Evolutionary conservation across 805 yeast species (phyloP).

Genomic region (Metschnikowia amazonensis): DNA sequence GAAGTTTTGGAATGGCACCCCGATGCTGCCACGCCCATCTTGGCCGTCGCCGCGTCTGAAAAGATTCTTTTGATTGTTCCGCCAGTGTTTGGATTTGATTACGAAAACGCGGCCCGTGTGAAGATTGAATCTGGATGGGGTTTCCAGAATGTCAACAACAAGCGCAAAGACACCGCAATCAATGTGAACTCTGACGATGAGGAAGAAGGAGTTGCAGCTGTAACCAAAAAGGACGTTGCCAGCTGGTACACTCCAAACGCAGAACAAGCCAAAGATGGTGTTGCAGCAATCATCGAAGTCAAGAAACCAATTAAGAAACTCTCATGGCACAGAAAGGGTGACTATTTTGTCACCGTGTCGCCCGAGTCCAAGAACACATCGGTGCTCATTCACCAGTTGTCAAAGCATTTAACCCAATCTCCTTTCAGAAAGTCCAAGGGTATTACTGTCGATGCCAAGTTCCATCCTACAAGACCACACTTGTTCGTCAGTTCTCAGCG

Average conservation of each 20-base stretch:
- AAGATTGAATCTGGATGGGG: constrained; percentile 91
- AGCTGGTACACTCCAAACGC: constrained; percentile 80
- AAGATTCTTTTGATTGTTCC: constrained; percentile 76
- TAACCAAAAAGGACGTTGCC: constrained; percentile 50
- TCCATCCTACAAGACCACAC: constrained; percentile 95
- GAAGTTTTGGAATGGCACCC: constrained; percentile 92
- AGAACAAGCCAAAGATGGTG: constrained; percentile 58
- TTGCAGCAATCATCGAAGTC: constrained; percentile 65
- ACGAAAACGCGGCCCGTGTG: constrained; percentile 75
- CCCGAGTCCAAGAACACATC: constrained; percentile 88
- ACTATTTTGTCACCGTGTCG: constrained; percentile 94
- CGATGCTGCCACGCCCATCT: constrained; percentile 61
- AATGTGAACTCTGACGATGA: constrained; percentile 36
- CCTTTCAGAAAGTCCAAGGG: constrained; percentile 94
- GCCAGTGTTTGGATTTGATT: constrained; percentile 83
- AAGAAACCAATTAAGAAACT: constrained; percentile 69
- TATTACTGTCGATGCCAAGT: constrained; percentile 89
- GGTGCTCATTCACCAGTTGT: constrained; percentile 89
- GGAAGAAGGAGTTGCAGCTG: constrained; percentile 19
- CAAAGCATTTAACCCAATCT: constrained; percentile 91
- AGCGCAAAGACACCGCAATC: constrained; percentile 38
- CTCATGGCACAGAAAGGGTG: constrained; percentile 97
- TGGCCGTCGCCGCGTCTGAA: constrained; percentile 84
- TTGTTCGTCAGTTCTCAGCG: constrained; percentile 92
- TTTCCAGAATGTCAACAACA: constrained; percentile 60